Evolutionary conservation across 2,329 filamentous ascomycete species (phyloP).

Genomic region (Calonectria leucothoes): DNA sequence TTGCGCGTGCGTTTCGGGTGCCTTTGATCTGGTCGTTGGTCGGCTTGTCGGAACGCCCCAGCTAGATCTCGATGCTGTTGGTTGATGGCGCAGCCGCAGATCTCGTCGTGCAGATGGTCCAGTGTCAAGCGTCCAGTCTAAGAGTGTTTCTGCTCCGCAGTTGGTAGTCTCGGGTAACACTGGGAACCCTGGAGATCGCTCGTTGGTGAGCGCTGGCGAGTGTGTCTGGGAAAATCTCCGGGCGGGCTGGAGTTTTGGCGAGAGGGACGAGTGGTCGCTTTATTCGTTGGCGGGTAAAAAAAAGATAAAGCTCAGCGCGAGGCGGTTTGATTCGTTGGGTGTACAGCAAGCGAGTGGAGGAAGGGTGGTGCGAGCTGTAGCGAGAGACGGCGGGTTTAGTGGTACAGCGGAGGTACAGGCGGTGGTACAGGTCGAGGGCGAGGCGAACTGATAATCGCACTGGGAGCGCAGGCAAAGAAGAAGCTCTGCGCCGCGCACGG

Average conservation of each 20-base stretch:
- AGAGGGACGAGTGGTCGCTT: neutral
- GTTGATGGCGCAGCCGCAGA: slow-evolving; percentile 15
- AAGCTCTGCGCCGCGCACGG: neutral
- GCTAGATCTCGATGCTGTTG: slow-evolving; percentile 12
- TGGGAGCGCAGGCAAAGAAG: neutral
- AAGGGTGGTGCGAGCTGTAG: neutral
- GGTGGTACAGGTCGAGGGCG: neutral
- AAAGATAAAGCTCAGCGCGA: neutral
- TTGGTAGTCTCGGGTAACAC: slow-evolving; percentile 15
- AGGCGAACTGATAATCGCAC: neutral
- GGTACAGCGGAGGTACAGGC: neutral
- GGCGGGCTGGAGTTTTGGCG: neutral
- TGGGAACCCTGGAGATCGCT: slow-evolving; percentile 10
- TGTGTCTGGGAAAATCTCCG: slow-evolving; percentile 6
- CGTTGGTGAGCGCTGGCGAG: neutral
- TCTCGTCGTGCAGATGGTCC: slow-evolving; percentile 5
- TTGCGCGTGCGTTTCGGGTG: neutral
- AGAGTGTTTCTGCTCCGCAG: slow-evolving; percentile 18
- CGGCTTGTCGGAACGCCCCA: neutral
- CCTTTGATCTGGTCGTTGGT: slow-evolving; percentile 2
- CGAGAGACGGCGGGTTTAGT: neutral
- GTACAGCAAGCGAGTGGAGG: neutral
- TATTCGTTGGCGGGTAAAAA: neutral
- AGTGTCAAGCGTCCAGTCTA: slow-evolving; percentile 3
- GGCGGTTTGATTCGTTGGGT: neutral